Evolutionary conservation across 768 basidiomycete genomes (phyloP), one percentile per base, ranked within the genome.

Genomic region (Phaeotremella fagi): DNA sequence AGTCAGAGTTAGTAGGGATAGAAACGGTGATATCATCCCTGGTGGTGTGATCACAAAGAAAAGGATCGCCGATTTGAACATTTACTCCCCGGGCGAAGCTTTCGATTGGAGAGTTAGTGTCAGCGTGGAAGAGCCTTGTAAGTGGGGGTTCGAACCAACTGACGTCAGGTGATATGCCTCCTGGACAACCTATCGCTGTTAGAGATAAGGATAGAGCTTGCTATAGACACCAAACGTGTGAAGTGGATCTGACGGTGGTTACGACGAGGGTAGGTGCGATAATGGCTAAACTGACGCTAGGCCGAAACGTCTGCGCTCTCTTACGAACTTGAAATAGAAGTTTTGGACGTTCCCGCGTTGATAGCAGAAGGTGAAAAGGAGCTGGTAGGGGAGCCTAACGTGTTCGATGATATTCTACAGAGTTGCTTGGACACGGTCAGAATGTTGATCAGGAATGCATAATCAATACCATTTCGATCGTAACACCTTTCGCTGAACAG

Each of bases 31-130:
- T n/a, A 82, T 90, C 22, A 57, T 82, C 18, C 85, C 85, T 61
- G 81, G 46, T 27, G 60, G 60, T 14, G 48, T 83, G 63, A 81
- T 88, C 73, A 80, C 81, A 60, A 98, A 99, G 75, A 77, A 85
- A 15, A 80, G 91, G 44, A 76, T 99, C 22, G 91, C 86, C 4
- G 84, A 94, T 73, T 76, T 99, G 67, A 88, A 99, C 72, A 80
- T 99, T 24, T 85, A 81, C 72, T 83, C 83, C 65, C 94, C 94
- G 6, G 87, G 86, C 69, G 78, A 84, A 22, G 71, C 78, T 0
- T 89, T 86, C 38, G 95, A 99, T 75, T 98, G 90, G 89, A 78
- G 95, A 50, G 79, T 99, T 4, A 91, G 88, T 59, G 89, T 98
- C 4, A 97, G 83, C 71, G 69, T 88, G n/a, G 94, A 99, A 80